These are phyloP conservation scores for Penicillium sp. DNA, from an alignment of 2,329 filamentous ascomycete genomes.

Conservation along the genomic window DNA sequence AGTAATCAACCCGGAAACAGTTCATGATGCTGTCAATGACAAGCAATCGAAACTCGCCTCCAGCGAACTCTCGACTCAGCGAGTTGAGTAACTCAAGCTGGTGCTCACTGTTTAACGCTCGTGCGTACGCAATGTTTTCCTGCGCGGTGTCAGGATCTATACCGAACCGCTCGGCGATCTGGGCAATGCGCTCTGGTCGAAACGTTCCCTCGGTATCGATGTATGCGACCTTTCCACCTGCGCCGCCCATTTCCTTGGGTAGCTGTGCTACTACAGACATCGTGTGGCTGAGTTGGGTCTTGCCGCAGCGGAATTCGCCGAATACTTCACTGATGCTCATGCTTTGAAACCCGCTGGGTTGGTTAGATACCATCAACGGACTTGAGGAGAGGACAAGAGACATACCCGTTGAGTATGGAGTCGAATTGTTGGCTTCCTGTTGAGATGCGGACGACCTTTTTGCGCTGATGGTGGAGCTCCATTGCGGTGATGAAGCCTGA, in stretches of 20 bases:
- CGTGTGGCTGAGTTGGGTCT: slow-evolving; percentile 70
- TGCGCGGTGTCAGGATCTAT: slow-evolving; percentile 60
- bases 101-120: slow-evolving; percentile 66
- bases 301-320: slow-evolving; percentile 58
- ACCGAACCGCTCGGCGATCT: slow-evolving; percentile 68
- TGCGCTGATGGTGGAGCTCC: slow-evolving; percentile 64
- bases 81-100: slow-evolving; percentile 65
- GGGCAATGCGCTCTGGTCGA: slow-evolving; percentile 65
- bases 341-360: slow-evolving; percentile 64
- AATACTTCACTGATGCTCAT: slow-evolving; percentile 65
- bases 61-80: slow-evolving; percentile 61
- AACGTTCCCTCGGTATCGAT: slow-evolving; percentile 70
- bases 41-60: slow-evolving; percentile 65
- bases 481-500: slow-evolving; percentile 66
- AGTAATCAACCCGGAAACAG: slow-evolving; percentile 67
- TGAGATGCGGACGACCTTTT: slow-evolving; percentile 64
- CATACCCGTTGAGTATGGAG: slow-evolving; percentile 62
- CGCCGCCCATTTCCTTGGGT: slow-evolving; percentile 61
- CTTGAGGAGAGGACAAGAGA: neutral
- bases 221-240: slow-evolving; percentile 69
- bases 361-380: neutral
- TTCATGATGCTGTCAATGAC: slow-evolving; percentile 72
- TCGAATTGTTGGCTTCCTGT: slow-evolving; percentile 72
- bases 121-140: slow-evolving; percentile 68
- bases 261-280: slow-evolving; percentile 65